These are phyloP conservation scores for Paxillus involutus DNA, from an alignment of 768 basidiomycete species.

Conservation along the genomic window DNA sequence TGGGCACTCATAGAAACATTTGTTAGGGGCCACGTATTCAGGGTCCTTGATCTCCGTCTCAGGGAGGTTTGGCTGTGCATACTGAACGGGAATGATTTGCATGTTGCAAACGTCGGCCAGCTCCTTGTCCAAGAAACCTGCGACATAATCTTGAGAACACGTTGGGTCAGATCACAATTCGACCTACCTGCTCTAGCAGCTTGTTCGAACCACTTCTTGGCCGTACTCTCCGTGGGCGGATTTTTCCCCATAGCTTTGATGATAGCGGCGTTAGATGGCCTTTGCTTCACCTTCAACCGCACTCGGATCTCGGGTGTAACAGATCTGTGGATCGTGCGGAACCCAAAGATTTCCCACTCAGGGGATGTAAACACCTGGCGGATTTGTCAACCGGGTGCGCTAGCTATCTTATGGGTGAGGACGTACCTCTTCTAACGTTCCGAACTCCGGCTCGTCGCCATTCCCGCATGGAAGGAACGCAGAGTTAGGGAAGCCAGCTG, in stretches of 20 bases:
- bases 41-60: not conserved
- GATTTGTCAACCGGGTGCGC: not conserved
- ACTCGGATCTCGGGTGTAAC: conserved; percentile 45
- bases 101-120: conserved; percentile 51
- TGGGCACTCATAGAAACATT: conserved; percentile 57
- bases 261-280: conserved; percentile 59
- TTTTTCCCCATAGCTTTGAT: conserved; percentile 51
- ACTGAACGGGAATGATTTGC: conserved; percentile 60
- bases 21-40: conserved; percentile 43
- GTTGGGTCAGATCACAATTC: not conserved
- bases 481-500: conserved; percentile 47
- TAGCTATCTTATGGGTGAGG: not conserved
- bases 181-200: conserved; percentile 51
- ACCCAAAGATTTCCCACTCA: conserved; percentile 69
- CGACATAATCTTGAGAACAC: not conserved
- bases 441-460: conserved; percentile 40
- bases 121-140: conserved; percentile 55
- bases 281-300: conserved; percentile 64
- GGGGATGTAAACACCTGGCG: conserved; percentile 62
- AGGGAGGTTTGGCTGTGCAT: too few relatives aligned
- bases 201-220: conserved; percentile 61
- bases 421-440: conserved; percentile 63
- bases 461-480: conserved; percentile 76
- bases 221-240: conserved; percentile 53
- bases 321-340: conserved; percentile 54